Percentiles rank a stretch among this genome's conserved stretches.
Conservation (phyloP, 495 filamentous ascomycete genomes). For the Podospora comata region DNA sequence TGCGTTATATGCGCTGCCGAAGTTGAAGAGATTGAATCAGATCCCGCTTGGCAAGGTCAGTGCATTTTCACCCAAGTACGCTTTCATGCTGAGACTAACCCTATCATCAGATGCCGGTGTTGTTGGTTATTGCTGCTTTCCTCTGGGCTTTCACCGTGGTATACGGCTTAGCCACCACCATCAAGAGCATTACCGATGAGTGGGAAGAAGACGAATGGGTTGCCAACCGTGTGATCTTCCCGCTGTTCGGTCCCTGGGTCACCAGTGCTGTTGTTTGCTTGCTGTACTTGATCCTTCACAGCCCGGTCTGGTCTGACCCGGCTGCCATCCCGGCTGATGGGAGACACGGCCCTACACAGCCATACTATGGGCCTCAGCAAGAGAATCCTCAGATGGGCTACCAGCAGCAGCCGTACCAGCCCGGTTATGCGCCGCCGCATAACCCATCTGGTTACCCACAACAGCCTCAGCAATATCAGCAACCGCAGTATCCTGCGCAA, state of each 20-base stretch:
- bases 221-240: slow-evolving; percentile 7
- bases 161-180: slow-evolving; percentile 2
- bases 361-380: background rate
- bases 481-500: background rate
- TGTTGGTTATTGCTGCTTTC: slow-evolving; percentile 11
- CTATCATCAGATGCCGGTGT: slow-evolving; percentile 3
- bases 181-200: slow-evolving; percentile 9
- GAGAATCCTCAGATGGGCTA: background rate
- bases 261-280: slow-evolving; percentile 9
- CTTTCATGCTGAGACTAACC: background rate
- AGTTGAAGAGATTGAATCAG: slow-evolving; percentile 10
- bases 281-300: slow-evolving; percentile 12
- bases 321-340: background rate
- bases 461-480: background rate
- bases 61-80: background rate
- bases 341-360: background rate
- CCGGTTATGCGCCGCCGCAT: too few species aligned
- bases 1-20: slow-evolving; percentile 7
- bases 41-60: background rate
- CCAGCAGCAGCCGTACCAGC: background rate
- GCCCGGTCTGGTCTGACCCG: slow-evolving; percentile 15
- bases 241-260: slow-evolving; percentile 14
- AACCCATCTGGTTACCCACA: background rate
- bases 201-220: background rate
- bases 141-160: slow-evolving; percentile 18